These are phyloP conservation scores for Talaromyces nanjingensis DNA, from an alignment of 495 filamentous ascomycete genomes.

Conservation along the genomic window DNA sequence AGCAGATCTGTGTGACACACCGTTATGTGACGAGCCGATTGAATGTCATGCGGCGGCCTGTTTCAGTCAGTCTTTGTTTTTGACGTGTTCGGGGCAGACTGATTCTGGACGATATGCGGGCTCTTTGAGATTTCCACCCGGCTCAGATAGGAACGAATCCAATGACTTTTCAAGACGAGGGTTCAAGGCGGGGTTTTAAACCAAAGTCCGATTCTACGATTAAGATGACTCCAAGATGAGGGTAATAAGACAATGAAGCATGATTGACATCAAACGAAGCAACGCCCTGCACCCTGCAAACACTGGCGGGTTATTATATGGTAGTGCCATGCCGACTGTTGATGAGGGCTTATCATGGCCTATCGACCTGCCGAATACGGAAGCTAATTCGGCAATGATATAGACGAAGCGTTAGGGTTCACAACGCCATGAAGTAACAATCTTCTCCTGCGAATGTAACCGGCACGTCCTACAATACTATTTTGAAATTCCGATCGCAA, in stretches of 20 bases:
- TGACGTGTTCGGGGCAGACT: not conserved
- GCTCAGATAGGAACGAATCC: not conserved
- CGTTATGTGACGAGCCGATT: not conserved
- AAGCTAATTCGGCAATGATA: not conserved
- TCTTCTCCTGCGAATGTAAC: not conserved
- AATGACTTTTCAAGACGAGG: not conserved
- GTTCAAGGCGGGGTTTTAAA: not conserved
- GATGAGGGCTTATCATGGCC: not conserved
- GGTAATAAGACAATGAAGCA: not conserved
- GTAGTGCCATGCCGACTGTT: not conserved
- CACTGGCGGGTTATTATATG: not conserved
- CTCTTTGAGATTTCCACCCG: not conserved
- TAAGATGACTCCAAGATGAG: not conserved
- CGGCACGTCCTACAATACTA: not conserved
- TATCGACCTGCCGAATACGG: constrained; percentile 1
- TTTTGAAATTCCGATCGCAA: not conserved
- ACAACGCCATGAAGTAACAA: not conserved
- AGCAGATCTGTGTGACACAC: not conserved
- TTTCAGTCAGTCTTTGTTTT: not conserved
- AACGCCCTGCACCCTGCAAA: not conserved
- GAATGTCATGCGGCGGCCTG: not conserved
- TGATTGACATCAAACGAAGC: not conserved
- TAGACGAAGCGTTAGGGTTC: not conserved
- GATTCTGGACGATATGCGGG: not conserved
- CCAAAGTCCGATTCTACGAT: not conserved